Conservation (phyloP, 169 alveolate genomes). For the Ichthyophthirius multifiliis region DNA sequence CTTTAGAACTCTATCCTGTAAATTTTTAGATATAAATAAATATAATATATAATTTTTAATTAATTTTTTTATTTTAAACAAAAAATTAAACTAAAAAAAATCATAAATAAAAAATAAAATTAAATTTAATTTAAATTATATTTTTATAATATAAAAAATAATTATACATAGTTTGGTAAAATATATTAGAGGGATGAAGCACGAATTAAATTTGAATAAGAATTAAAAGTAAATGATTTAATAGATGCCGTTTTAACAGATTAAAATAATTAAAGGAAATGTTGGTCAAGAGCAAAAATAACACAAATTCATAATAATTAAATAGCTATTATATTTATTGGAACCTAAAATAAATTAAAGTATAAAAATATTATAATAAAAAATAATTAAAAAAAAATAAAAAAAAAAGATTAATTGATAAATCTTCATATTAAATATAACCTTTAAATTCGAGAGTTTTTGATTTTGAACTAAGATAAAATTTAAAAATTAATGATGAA, state of each 20-base stretch:
- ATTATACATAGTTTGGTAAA: too few relatives aligned
- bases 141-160: too few relatives aligned
- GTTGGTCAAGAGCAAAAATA: neutral
- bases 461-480: constrained; percentile 65
- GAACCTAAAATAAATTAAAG: too few relatives aligned
- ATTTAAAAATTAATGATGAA: constrained; percentile 54
- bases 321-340: neutral
- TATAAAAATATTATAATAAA: neutral
- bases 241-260: too few relatives aligned
- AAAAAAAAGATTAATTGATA: neutral
- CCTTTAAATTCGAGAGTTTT: constrained; percentile 39
- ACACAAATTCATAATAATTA: neutral
- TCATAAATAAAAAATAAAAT: neutral
- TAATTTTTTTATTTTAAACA: neutral
- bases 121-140: too few relatives aligned
- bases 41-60: neutral
- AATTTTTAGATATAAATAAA: neutral
- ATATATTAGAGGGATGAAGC: too few relatives aligned
- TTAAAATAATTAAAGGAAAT: too few relatives aligned
- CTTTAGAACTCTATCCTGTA: neutral
- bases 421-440: constrained; percentile 19
- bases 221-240: too few relatives aligned
- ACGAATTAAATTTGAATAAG: too few relatives aligned
- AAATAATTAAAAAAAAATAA: neutral
- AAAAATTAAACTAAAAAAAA: too few relatives aligned